These are phyloP conservation scores for Phytophthora pinifolia DNA, from an alignment of 352 stramenopile species.

Conservation along the genomic window DNA sequence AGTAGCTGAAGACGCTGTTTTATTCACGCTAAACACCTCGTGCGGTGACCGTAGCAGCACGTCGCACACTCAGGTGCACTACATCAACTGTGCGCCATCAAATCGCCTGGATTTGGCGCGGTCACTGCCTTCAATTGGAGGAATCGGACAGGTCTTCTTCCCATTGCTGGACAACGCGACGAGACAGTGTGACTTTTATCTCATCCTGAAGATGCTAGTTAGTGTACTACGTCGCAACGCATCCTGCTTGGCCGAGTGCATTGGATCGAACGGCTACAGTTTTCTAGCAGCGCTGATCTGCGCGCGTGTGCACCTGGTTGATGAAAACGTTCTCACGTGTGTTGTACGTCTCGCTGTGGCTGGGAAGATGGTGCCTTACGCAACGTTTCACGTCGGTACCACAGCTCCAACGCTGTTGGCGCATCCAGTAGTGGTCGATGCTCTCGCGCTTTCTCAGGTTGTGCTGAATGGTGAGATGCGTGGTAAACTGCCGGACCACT, in stretches of 20 bases:
- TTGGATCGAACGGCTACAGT: slow-evolving; percentile 57
- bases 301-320: slow-evolving; percentile 42
- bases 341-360: slow-evolving; percentile 53
- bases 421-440: slow-evolving; percentile 57
- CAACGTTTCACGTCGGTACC: neutral
- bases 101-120: slow-evolving; percentile 55
- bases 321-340: slow-evolving; percentile 45
- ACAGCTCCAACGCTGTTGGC: slow-evolving; percentile 1
- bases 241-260: slow-evolving; percentile 56
- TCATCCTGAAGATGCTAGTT: slow-evolving; percentile 48
- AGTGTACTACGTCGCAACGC: slow-evolving; percentile 58
- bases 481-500: slow-evolving; percentile 31
- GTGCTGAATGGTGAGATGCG: slow-evolving; percentile 54
- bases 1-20: slow-evolving; percentile 48
- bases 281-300: slow-evolving; percentile 51
- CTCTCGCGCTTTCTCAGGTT: slow-evolving; percentile 48
- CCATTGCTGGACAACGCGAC: slow-evolving; percentile 61
- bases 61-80: slow-evolving; percentile 48
- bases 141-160: slow-evolving; percentile 55
- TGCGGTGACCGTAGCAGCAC: slow-evolving; percentile 29
- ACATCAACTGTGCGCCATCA: slow-evolving; percentile 49
- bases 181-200: slow-evolving; percentile 42
- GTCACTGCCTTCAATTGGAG: slow-evolving; percentile 61
- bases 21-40: slow-evolving; percentile 70
- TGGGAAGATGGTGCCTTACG: slow-evolving; percentile 30